phyloP scores from a whole-genome alignment of 768 basidiomycete genomes.

The Melanogaster broomeanus region DNA sequence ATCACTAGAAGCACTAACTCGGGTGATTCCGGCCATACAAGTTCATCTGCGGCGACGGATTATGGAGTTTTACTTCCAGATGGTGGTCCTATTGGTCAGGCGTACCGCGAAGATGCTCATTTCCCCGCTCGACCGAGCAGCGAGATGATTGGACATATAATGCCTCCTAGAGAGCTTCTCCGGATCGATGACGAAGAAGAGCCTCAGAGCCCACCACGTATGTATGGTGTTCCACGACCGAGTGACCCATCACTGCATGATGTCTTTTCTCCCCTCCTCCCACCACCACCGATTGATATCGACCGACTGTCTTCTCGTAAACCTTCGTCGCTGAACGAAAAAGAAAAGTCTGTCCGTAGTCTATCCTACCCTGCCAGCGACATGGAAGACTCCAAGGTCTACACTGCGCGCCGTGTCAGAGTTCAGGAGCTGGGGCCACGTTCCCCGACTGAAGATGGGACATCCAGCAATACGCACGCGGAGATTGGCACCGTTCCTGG shows the following conservation, averaged over 20 bases:
- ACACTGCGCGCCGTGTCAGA: constrained; percentile 41
- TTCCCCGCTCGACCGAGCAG: constrained; percentile 30
- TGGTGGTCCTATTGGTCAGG: constrained; percentile 34
- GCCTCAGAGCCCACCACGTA: constrained; percentile 25
- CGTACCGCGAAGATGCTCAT: constrained; percentile 25
- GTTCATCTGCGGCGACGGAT: constrained; percentile 41
- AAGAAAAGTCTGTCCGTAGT: constrained; percentile 35
- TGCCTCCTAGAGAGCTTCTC: constrained; percentile 37
- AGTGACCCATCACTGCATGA: constrained; percentile 28
- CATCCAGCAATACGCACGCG: constrained; percentile 3
- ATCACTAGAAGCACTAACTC: constrained; percentile 43
- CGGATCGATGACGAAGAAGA: constrained; percentile 38
- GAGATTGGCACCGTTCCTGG: constrained; percentile 25
- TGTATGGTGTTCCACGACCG: constrained; percentile 23
- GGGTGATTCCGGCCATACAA: constrained; percentile 39
- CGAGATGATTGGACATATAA: constrained; percentile 35
- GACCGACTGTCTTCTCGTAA: constrained; percentile 29
- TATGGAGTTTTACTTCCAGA: constrained; percentile 34
- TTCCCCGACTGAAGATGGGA: constrained; percentile 21
- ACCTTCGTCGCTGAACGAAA: constrained; percentile 29
- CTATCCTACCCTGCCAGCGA: constrained; percentile 35
- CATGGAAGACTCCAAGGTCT: constrained; percentile 32
- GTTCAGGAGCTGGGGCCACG: constrained; percentile 35
- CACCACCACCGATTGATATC: constrained; percentile 39
- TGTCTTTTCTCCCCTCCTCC: constrained; percentile 36